Base-by-base conservation (phyloP, 176 grass and related monocot genomes). In the Calamus simplicifolius region DNA sequence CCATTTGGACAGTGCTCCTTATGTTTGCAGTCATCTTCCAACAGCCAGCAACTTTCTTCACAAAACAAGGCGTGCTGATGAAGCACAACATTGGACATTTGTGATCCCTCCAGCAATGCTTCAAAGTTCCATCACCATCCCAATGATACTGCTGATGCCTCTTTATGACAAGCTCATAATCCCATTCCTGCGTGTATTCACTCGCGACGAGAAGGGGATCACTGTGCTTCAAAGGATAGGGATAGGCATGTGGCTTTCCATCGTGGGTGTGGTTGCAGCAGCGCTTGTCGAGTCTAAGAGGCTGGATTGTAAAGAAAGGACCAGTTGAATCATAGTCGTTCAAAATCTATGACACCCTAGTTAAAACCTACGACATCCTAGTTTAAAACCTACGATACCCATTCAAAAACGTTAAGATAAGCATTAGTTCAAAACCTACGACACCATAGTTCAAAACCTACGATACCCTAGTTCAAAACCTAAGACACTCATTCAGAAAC, bases 21-120 rank as follows among this genome's bases (percentile, higher is more conserved):
- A 79, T 87, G 64, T 97, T 97, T 68, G 87, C 87, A 2, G 87
- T 97, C 50, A 97, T 88, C 51, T 97, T 91, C 69, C 93, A 97
- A 64, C 93, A 91, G 55, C 93, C 93, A 3, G 60, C 66, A 50
- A 97, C 93, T 4, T 91, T 97, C 84, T 97, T 91, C 69, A 97
- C 87, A 3, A 85, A 88, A 72, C 93, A 97, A 70, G 93, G 93
- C 4, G 82, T 70, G 78, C 55, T 81, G 81, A 97, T 97, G 93
- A 48, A 91, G 58, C 93, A 78, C 70, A 66, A 18, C 13, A n/a
- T 97, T 5, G 78, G 67, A 23, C 53, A 16, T 6, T 85, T 27
- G 66, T 85, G 25, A 49, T 97, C 65, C 92, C 87, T 27, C 92
- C 92, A 0, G 92, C 92, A 19, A 90, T 88, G 78, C 87, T 97